Evolutionary conservation across 768 basidiomycete genomes (phyloP), one percentile per base, ranked within the genome.

Genomic region (Pleurotus salmoneostramineus): DNA sequence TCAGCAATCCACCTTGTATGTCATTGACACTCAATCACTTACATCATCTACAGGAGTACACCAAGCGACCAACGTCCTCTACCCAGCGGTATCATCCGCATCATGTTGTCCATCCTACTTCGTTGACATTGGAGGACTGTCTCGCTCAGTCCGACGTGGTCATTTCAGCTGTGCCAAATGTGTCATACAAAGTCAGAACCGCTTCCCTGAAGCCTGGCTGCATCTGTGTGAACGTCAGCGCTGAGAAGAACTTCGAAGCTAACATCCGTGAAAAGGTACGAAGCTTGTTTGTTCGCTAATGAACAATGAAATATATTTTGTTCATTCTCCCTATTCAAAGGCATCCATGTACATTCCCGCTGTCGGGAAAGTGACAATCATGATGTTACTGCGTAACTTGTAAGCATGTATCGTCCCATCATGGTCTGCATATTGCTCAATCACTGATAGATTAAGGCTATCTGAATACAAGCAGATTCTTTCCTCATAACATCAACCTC

Each of bases 321-420:
- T 27, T 27, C 21, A 27, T 27, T 27, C 12, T 45, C 15, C 6
- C 12, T 15, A 14, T 45, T 11, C 6, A 11, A n/a, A 94, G 95
- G 95, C 95, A 8, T 93, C 94, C 11, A 77, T 99, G 58, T 98
- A 98, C 71, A 80, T 98, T 61, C 95, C 96, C 6, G 88, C 93
- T 4, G 93, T 99, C n/a, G 97, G 97, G 15, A 97, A 96, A 74
- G 91, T 97, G 58, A 99, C 97, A 1, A 97, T 98, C 63, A 76
- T 95, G 67, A 96, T 99, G 93, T 81, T 99, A n/a, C 81, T 97
- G 66, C 84, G 96, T 48, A 99, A 99, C 69, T 68, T 99, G 90
- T 95, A 69, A 68, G 93, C 77, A 27, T 27, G 21, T 27, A 1
- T 27, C 21, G 21, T 27, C 50, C 33, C 7, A 49, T 42, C 11